Percentiles rank a stretch among this genome's conserved stretches.
Evolutionary conservation across 1,139 yeast species (phyloP).

Genomic region (Yamadazyma atmosphaerica): DNA sequence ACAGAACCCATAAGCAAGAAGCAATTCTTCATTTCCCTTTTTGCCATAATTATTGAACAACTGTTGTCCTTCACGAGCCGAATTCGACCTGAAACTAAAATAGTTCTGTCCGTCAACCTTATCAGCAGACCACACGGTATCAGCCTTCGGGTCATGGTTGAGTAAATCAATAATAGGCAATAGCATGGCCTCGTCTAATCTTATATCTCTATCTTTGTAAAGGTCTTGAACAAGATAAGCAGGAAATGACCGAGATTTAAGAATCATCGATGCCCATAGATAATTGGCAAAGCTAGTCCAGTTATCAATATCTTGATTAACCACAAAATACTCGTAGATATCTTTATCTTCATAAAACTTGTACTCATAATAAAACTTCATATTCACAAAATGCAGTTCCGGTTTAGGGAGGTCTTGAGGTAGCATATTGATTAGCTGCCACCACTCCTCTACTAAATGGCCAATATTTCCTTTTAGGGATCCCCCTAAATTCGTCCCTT

Average conservation of each 20-base stretch:
- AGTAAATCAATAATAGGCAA: slow-evolving; percentile 77
- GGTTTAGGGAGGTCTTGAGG: slow-evolving; percentile 38
- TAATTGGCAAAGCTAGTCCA: slow-evolving; percentile 70
- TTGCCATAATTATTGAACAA: slow-evolving; percentile 82
- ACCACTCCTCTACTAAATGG: slow-evolving; percentile 53
- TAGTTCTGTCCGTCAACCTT: slow-evolving; percentile 14
- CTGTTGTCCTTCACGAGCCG: slow-evolving; percentile 39
- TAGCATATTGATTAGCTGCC: slow-evolving; percentile 35
- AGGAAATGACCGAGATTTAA: slow-evolving; percentile 81
- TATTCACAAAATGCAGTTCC: slow-evolving; percentile 35
- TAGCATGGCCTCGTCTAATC: slow-evolving; percentile 60
- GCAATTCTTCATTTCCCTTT: slow-evolving; percentile 77
- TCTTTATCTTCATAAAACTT: slow-evolving; percentile 45
- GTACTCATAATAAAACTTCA: slow-evolving; percentile 50
- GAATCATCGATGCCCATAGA: slow-evolving; percentile 71
- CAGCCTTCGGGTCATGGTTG: slow-evolving; percentile 64
- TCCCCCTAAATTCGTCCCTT: slow-evolving; percentile 58
- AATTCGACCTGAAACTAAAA: slow-evolving; percentile 34
- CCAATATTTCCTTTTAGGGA: slow-evolving; percentile 37
- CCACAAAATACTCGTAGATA: slow-evolving; percentile 26
- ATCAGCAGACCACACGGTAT: slow-evolving; percentile 62
- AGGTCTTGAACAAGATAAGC: slow-evolving; percentile 40
- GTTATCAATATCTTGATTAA: slow-evolving; percentile 25
- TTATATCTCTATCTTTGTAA: slow-evolving; percentile 16
- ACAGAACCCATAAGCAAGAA: slow-evolving; percentile 70